These are phyloP conservation scores for Sisymbrium altissimum DNA, from an alignment of 345 rosid species.

Conservation along the genomic window DNA sequence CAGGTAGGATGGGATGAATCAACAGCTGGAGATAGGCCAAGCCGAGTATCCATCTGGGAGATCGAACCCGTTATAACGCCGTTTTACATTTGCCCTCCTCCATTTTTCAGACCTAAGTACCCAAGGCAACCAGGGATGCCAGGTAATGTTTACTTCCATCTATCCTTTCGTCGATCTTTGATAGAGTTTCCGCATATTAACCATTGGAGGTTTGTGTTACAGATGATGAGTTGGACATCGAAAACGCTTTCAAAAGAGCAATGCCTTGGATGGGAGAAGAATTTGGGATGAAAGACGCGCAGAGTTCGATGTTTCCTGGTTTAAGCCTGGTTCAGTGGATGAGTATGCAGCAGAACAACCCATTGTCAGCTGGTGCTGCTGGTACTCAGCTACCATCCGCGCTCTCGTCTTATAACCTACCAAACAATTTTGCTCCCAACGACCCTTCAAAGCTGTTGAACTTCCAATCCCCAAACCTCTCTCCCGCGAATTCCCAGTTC, in stretches of 20 bases:
- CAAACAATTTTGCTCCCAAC: slow-evolving; percentile 53
- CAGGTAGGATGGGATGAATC: slow-evolving; percentile 99
- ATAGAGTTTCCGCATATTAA: slow-evolving; percentile 14
- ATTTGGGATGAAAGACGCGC: slow-evolving; percentile 75
- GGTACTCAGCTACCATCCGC: slow-evolving; percentile 60
- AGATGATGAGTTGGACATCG: slow-evolving; percentile 86
- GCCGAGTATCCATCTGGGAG: slow-evolving; percentile 94
- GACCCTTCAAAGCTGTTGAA: slow-evolving; percentile 81
- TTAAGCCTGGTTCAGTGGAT: slow-evolving; percentile 96
- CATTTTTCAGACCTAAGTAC: slow-evolving; percentile 88
- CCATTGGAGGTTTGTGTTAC: slow-evolving; percentile 28
- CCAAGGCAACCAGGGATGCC: slow-evolving; percentile 88
- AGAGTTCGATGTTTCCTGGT: slow-evolving; percentile 79
- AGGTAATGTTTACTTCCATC: slow-evolving; percentile 39
- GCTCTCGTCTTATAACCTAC: slow-evolving; percentile 51
- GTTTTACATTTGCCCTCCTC: slow-evolving; percentile 95
- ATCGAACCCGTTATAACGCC: slow-evolving; percentile 90
- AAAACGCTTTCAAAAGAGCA: slow-evolving; percentile 84
- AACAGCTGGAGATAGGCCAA: slow-evolving; percentile 83
- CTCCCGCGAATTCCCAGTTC: slow-evolving; percentile 58
- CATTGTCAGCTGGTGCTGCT: slow-evolving; percentile 21
- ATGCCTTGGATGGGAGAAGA: slow-evolving; percentile 99
- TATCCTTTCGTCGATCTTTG: background rate
- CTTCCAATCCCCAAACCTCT: slow-evolving; percentile 63
- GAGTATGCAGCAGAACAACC: slow-evolving; percentile 87